Base-by-base conservation (phyloP, 2,329 filamentous ascomycete species). In the Plenodomus lindquistii region DNA sequence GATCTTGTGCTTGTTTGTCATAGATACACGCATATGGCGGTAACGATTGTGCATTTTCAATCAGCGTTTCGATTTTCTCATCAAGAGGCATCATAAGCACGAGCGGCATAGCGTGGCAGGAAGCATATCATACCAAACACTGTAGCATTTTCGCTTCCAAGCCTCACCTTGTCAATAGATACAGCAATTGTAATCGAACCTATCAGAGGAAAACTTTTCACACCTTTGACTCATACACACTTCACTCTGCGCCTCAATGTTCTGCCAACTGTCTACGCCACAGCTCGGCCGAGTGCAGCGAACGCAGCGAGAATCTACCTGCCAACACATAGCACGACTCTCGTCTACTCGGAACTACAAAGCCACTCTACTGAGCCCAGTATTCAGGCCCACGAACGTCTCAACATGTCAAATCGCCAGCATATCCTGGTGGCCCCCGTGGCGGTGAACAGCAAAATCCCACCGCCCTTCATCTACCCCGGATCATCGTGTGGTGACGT, bases 401-500 rank as follows among this genome's bases (percentile, higher is more conserved):
- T 21, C 42, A 59, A 62, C 60, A 55, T 55, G 46, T 54, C 60
- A 57, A 37, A 24, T 9, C 27, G 27, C 42, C 40, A 56, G 60
- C 57, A 54, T 56, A 18, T 52, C 60, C 60, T 57, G 60, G 60
- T 40, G 24, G 29, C 31, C 39, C 48, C 39, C 37, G 55, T 63
- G 56, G 64, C 64, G 64, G 64, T 67, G 64, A 65, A 66, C 50
- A 57, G 50, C 56, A 52, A 46, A 42, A 31, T 43, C 51, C 55
- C 50, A 57, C 51, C 59, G 57, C 59, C 52, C 55, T 44, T 52
- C 53, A 50, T 58, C 48, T 59, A 58, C 60, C 56, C 60, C 55
- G 46, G 54, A 57, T 57, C 43, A 59, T 52, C 48, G 45, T 44
- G 34, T 48, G 45, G 60, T 67, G 63, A 67, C 65, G 63, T 66